These are phyloP conservation scores for Bremia lactucae DNA, from an alignment of 352 stramenopile genomes.

Conservation along the genomic window DNA sequence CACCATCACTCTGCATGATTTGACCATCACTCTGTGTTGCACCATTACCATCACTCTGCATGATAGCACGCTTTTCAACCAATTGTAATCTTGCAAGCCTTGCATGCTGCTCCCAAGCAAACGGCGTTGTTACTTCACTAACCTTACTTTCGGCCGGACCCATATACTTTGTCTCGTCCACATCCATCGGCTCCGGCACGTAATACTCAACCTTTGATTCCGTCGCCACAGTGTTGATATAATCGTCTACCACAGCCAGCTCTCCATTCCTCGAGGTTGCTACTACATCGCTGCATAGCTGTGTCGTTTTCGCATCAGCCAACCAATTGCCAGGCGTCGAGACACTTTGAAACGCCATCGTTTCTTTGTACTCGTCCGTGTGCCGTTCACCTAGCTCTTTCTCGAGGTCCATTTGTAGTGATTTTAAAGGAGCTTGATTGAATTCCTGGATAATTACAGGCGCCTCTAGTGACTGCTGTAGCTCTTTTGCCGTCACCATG, in stretches of 20 bases:
- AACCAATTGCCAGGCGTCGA: no score
- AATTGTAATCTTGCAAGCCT: background rate
- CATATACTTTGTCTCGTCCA: constrained; percentile 1
- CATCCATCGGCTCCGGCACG: constrained; percentile 2
- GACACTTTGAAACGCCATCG: no score
- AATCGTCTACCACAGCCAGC: background rate
- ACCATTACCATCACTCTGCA: background rate
- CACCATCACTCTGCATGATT: background rate
- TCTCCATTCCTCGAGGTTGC: constrained; percentile 18
- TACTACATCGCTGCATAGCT: no score
- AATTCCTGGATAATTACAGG: no score
- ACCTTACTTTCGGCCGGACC: background rate
- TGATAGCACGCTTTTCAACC: no score
- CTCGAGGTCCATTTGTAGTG: no score
- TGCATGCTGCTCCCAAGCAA: background rate
- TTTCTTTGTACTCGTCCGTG: no score
- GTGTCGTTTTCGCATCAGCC: no score
- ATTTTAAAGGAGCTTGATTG: no score
- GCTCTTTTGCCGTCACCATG: background rate
- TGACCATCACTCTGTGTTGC: background rate
- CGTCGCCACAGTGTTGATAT: constrained; percentile 2
- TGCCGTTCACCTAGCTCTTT: no score
- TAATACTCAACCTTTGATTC: constrained; percentile 1
- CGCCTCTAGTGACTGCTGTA: no score
- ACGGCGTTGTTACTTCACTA: background rate